Evolutionary conservation across 345 rosid genomes (phyloP).

Genomic region (Gossypium stocksii): DNA sequence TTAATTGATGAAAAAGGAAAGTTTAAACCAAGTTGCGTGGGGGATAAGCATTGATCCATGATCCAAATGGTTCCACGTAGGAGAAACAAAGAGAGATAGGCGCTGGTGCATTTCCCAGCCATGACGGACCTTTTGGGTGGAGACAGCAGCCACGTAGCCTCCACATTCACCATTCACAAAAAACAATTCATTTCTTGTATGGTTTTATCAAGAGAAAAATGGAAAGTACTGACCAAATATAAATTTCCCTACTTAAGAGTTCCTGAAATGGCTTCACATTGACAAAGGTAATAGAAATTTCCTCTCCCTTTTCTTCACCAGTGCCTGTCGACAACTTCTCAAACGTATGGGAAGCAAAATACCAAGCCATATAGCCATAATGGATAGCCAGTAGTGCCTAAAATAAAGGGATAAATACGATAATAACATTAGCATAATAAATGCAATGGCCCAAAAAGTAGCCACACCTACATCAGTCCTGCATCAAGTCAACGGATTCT

Average conservation of each 20-base stretch:
- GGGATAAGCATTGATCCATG: not conserved
- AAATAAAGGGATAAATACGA: conserved; percentile 26
- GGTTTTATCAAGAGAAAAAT: not conserved
- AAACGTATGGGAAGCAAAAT: conserved; percentile 34
- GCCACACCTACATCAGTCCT: conserved; percentile 48
- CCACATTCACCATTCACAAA: conserved; percentile 1
- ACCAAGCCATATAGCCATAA: conserved; percentile 27
- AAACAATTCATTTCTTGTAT: not conserved
- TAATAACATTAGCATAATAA: conserved; percentile 32
- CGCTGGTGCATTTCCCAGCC: not conserved
- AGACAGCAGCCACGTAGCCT: conserved; percentile 9
- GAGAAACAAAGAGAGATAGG: not conserved
- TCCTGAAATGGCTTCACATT: conserved; percentile 22
- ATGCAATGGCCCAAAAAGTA: conserved; percentile 35
- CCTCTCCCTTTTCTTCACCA: conserved; percentile 39
- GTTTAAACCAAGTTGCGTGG: not conserved
- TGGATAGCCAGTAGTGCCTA: conserved; percentile 33
- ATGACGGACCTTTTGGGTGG: conserved; percentile 8
- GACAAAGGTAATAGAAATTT: conserved; percentile 44
- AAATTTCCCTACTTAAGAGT: not conserved
- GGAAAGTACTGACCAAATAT: too few species aligned
- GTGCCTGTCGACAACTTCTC: conserved; percentile 35
- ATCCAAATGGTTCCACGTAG: conserved; percentile 5
- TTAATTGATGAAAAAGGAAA: too few species aligned
- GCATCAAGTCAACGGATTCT: conserved; percentile 22